Base-by-base conservation (phyloP, 768 basidiomycete genomes). In the Serendipita sp. region DNA sequence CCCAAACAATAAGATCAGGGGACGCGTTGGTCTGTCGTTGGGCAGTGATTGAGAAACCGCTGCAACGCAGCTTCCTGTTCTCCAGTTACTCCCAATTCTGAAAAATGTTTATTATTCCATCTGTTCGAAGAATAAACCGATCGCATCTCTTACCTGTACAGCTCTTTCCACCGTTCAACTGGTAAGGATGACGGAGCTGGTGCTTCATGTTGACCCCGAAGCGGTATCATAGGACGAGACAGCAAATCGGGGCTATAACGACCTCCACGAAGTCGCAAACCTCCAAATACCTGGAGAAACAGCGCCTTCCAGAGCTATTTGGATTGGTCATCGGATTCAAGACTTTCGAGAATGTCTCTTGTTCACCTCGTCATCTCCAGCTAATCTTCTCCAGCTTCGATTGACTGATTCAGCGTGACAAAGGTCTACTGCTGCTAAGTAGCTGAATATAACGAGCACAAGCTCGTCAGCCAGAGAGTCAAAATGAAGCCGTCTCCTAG, bases 401-500 rank as follows among this genome's bases (percentile, higher is more conserved):
- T 33, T 58, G 1, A 58, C 53, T 24, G 26, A 22, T 33, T 58
- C 53, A n/a, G 31, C 53, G 53, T 2, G 53, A 20, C 53, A 58
- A 13, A 58, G 33, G 53, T 58, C 53, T n/a, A 26, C 24, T 4
- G 53, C 53, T n/a, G 22, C 33, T 33, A 58, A 9, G 30, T 24
- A 58, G 17, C 24, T n/a, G 53, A 58, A 58, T 24, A 58, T 58
- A 11, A 58, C 24, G 17, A 58, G 53, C 33, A 24, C 20, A 2
- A 58, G 33, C 33, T 58, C 53, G 30, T 58, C 53, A n/a, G 53
- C 53, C 9, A 58, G 53, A n/a, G 53, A 22, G 33, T 58, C 53
- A n/a, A 48, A 48, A n/a, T n/a, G 5, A 7, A 20, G 45, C 5
- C 45, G n/a, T 48, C n/a, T 48, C 45, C n/a, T 20, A 48, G n/a